These are phyloP conservation scores for Suillus subluteus DNA, from an alignment of 768 basidiomycete genomes.

Conservation along the genomic window DNA sequence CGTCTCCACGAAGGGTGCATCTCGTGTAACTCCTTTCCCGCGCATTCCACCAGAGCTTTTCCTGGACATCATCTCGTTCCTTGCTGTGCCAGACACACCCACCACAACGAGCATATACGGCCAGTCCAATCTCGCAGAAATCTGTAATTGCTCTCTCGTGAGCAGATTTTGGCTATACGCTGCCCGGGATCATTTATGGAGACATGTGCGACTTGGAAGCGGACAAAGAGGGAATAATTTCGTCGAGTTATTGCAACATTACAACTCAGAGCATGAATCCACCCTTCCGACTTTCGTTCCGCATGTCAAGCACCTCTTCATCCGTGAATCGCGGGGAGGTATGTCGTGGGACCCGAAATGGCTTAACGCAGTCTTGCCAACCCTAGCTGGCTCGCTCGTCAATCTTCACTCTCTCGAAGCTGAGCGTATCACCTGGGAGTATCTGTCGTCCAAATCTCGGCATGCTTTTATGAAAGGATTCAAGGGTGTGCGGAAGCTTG, in stretches of 20 bases:
- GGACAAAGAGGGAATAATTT: slow-evolving; percentile 26
- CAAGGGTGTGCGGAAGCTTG: slow-evolving; percentile 23
- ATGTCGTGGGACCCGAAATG: slow-evolving; percentile 36
- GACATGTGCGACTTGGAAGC: slow-evolving; percentile 21
- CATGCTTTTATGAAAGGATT: slow-evolving; percentile 29
- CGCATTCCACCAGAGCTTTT: slow-evolving; percentile 35
- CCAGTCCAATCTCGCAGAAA: slow-evolving; percentile 22
- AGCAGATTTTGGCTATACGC: slow-evolving; percentile 34
- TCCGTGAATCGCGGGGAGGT: slow-evolving; percentile 35
- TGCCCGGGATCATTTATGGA: slow-evolving; percentile 29
- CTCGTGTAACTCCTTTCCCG: slow-evolving; percentile 9
- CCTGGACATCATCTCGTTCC: slow-evolving; percentile 31
- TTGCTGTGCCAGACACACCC: slow-evolving; percentile 21
- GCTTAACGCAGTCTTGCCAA: slow-evolving; percentile 33
- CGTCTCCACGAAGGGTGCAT: neutral
- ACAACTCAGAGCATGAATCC: slow-evolving; percentile 14
- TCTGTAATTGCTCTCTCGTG: slow-evolving; percentile 32
- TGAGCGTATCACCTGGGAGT: slow-evolving; percentile 37
- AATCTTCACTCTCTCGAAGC: slow-evolving; percentile 30
- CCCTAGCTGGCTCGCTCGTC: slow-evolving; percentile 24
- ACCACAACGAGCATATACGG: slow-evolving; percentile 19
- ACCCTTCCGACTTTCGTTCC: slow-evolving; percentile 61
- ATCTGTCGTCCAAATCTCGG: slow-evolving; percentile 32
- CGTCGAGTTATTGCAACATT: slow-evolving; percentile 22
- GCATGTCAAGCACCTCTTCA: slow-evolving; percentile 42